phyloP scores from a whole-genome alignment of 116 monocot species.

The Trichopus zeylanicus region DNA sequence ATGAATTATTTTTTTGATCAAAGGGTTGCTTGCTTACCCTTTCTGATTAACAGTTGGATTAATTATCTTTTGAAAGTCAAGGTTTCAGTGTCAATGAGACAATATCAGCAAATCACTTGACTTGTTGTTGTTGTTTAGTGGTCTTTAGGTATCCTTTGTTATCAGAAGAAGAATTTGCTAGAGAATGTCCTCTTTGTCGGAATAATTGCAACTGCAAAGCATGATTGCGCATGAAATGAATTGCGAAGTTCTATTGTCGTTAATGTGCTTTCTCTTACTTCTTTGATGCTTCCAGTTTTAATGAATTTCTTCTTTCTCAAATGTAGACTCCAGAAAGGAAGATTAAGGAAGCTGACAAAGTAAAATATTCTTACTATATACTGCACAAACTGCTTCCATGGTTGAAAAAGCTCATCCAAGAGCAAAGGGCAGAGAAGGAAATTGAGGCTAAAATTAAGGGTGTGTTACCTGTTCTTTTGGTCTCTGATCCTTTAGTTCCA shows the following conservation, averaged over 20 bases:
- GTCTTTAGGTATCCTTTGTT: conserved; percentile 45
- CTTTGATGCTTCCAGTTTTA: neutral
- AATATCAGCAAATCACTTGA: neutral
- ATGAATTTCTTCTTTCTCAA: conserved; percentile 1
- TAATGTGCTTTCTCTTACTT: neutral
- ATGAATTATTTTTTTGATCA: neutral
- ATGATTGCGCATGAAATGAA: conserved; percentile 42
- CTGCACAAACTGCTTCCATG: conserved; percentile 51
- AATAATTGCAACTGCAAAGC: conserved; percentile 63
- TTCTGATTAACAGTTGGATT: neutral
- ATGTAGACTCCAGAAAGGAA: conserved; percentile 22
- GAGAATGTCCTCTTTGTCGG: conserved; percentile 40
- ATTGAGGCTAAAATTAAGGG: conserved; percentile 68
- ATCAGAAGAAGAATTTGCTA: conserved; percentile 27
- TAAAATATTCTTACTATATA: conserved; percentile 28
- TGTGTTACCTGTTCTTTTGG: conserved; percentile 12
- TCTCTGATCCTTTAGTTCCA: neutral
- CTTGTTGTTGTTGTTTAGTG: neutral
- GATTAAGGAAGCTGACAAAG: conserved; percentile 19
- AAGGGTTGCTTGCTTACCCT: neutral
- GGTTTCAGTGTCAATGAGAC: neutral
- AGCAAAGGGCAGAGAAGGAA: conserved; percentile 67
- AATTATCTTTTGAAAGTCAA: neutral
- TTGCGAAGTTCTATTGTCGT: conserved; percentile 21
- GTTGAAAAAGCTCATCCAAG: conserved; percentile 49